phyloP scores from a whole-genome alignment of 768 basidiomycete species.

The Crepidotus variabilis region DNA sequence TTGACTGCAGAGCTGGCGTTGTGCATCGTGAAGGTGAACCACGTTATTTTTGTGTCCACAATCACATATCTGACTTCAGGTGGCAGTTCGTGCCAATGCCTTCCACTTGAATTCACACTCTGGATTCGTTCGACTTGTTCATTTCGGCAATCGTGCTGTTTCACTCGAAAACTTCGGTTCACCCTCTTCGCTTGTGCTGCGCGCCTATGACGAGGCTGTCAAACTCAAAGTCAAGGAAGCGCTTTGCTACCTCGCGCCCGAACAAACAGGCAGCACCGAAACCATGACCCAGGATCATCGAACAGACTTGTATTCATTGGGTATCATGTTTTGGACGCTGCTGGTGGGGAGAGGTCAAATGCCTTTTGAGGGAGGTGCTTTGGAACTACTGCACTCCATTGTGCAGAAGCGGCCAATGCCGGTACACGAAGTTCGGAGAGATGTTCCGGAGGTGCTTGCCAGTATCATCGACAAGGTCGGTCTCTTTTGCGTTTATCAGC shows the following conservation, averaged over 20 bases:
- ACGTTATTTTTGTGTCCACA: neutral
- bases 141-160: conserved; percentile 72
- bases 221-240: conserved; percentile 74
- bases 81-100: conserved; percentile 66
- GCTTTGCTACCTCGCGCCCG: conserved; percentile 70
- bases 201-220: conserved; percentile 55
- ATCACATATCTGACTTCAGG: conserved; percentile 2
- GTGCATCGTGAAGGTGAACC: conserved; percentile 64
- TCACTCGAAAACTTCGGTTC: conserved; percentile 71
- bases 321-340: conserved; percentile 71
- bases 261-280: conserved; percentile 73
- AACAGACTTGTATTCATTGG: conserved; percentile 72
- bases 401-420: conserved; percentile 73
- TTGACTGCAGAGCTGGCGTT: conserved; percentile 40
- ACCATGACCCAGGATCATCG: conserved; percentile 69
- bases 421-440: conserved; percentile 70
- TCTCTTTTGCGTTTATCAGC: neutral
- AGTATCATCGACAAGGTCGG: conserved; percentile 65
- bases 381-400: conserved; percentile 67
- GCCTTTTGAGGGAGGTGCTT: conserved; percentile 56
- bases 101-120: conserved; percentile 72
- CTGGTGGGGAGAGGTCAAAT: conserved; percentile 66
- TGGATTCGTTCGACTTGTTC: conserved; percentile 65
- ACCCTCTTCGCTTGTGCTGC: conserved; percentile 64
- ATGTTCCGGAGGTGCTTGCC: conserved; percentile 69